Evolutionary conservation across 441 rosid species (phyloP), one percentile per base, ranked within the genome.

Genomic region (Gossypium gossypioides): DNA sequence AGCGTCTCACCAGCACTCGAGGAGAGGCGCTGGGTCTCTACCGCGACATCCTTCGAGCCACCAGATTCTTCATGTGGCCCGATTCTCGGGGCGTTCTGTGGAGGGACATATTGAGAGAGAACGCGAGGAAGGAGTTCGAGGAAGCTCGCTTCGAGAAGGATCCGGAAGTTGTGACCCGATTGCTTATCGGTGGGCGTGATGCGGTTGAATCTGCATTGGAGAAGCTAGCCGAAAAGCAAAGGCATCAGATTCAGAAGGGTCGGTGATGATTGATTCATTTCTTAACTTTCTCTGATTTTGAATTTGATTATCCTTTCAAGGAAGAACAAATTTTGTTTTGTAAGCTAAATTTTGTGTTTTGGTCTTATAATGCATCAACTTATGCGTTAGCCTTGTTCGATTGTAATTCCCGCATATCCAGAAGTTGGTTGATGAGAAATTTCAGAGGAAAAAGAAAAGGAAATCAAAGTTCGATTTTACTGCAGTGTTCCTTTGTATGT

Each of bases 101-200:
- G 97, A 85, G 86, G 55, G 98, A 91, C 48, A 78, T 88, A 6
- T 72, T 94, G 80, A 85, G 96, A 71, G 96, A 86, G 70, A 91
- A 88, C 80, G 96, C 91, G 1, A 81, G 95, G 79, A 91, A 84
- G 77, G 93, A 94, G 78, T 90, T 91, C 37, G 96, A 91, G 71
- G 93, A 81, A 65, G 93, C 93, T 4, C 76, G 95, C 61, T 85
- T 82, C 72, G 96, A 91, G 83, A 88, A 79, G 67, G 97, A 94
- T 73, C 94, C 96, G 6, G 92, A 94, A 78, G 75, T 87, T 10
- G 84, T 91, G 42, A 87, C 92, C 12, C 83, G 89, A 69, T 74
- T 91, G 65, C 81, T 91, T 34, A 94, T 90, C 5, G 95, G 93
- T 25, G 96, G 97, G 9, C 82, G 87, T 57, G 96, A 94, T 8